Percentiles rank a stretch among this genome's conserved stretches.
phyloP scores from a whole-genome alignment of 805 yeast genomes.

The Metschnikowia reukaufii region DNA sequence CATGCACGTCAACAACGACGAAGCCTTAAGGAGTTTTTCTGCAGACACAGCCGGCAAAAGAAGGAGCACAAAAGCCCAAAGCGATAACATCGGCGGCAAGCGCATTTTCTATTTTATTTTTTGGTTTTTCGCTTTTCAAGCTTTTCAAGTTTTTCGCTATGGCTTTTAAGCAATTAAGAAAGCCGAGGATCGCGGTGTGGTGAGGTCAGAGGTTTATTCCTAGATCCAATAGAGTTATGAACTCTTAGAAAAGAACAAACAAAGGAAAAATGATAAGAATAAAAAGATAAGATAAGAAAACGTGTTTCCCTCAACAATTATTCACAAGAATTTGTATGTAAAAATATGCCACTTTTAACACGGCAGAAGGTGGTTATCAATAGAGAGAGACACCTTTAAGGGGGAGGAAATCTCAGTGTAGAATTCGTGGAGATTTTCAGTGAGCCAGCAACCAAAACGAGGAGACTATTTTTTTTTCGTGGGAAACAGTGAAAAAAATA shows the following conservation, averaged over 20 bases:
- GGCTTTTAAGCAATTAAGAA: not conserved
- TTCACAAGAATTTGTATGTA: too few species aligned
- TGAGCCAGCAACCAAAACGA: not conserved
- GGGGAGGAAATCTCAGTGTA: not conserved
- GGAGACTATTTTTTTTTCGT: not conserved
- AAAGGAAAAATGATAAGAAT: not conserved
- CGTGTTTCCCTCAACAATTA: not conserved
- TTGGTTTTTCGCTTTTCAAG: not conserved
- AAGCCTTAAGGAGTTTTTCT: conserved; percentile 42
- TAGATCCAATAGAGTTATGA: not conserved
- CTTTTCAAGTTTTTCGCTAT: not conserved
- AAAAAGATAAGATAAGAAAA: too few species aligned
- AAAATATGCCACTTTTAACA: too few species aligned
- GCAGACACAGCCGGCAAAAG: conserved; percentile 20
- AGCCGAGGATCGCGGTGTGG: not conserved
- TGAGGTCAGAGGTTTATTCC: not conserved
- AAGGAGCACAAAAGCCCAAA: conserved; percentile 4
- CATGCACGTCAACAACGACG: conserved; percentile 90
- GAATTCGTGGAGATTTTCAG: not conserved
- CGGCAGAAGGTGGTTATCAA: too few species aligned
- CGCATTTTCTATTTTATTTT: not conserved
- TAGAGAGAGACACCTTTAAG: not conserved
- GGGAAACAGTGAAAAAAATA: too few species aligned
- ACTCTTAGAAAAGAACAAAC: not conserved
- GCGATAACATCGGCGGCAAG: conserved; percentile 2